Conservation (phyloP, 108 stramenopile species). For the Pseudonitzschia multistriata region DNA sequence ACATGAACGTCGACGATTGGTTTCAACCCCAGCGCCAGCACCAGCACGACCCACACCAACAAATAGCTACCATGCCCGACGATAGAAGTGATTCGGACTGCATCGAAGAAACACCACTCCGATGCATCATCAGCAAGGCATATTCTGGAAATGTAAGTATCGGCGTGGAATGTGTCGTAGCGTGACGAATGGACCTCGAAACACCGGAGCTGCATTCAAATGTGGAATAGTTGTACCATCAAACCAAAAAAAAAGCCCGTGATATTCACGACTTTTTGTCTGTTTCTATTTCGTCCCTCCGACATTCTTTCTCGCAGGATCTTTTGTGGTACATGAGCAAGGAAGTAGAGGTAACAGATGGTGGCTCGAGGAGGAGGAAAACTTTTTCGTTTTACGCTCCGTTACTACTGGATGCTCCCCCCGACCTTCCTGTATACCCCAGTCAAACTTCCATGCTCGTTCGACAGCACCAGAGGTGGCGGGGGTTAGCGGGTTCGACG, state of each 20-base stretch:
- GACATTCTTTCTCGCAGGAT: constrained; percentile 36
- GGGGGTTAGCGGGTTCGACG: constrained; percentile 35
- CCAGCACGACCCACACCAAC: not conserved
- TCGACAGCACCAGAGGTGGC: constrained; percentile 48
- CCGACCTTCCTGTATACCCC: constrained; percentile 65
- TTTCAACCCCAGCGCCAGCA: too few relatives aligned
- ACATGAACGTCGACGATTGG: too few relatives aligned
- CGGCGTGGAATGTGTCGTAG: too few relatives aligned
- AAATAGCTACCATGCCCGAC: constrained; percentile 19
- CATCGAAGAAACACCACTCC: constrained; percentile 42
- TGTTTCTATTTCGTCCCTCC: not conserved
- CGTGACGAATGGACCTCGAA: too few relatives aligned
- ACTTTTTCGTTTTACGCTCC: constrained; percentile 66
- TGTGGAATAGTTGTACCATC: too few relatives aligned
- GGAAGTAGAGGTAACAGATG: constrained; percentile 46
- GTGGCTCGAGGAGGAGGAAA: not conserved
- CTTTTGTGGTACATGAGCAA: constrained; percentile 85
- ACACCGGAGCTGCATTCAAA: too few relatives aligned
- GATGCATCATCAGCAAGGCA: constrained; percentile 71
- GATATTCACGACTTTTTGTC: not conserved
- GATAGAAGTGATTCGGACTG: constrained; percentile 12
- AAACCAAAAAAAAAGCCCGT: too few relatives aligned
- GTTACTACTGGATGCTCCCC: constrained; percentile 55
- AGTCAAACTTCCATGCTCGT: constrained; percentile 58
- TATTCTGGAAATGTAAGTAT: constrained; percentile 71